Evolutionary conservation across 495 filamentous ascomycete species (phyloP).

Genomic region (Penicillium paxilli): DNA sequence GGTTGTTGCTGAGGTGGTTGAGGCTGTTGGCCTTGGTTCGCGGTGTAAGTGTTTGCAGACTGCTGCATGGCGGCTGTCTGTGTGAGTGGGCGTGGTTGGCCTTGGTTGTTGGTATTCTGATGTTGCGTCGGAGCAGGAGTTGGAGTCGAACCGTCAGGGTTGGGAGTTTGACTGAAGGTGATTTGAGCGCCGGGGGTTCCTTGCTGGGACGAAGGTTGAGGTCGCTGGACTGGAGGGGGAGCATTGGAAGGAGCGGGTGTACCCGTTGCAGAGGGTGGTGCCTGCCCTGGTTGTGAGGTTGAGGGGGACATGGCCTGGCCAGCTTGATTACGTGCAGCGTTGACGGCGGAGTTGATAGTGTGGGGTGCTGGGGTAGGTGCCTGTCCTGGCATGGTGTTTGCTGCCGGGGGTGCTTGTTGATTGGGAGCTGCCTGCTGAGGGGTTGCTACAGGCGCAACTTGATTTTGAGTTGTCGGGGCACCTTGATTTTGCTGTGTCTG

Average conservation of each 20-base stretch:
- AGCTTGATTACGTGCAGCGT: conserved; percentile 50
- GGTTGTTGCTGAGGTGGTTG: conserved; percentile 32
- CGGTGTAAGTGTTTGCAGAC: conserved; percentile 58
- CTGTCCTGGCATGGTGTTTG: conserved; percentile 35
- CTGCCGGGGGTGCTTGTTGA: conserved; percentile 24
- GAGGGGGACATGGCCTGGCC: conserved; percentile 42
- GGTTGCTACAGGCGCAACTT: conserved; percentile 18
- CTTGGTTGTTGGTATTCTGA: conserved; percentile 44
- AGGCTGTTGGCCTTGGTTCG: conserved; percentile 36
- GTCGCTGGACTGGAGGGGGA: conserved; percentile 48
- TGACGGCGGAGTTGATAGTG: conserved; percentile 54
- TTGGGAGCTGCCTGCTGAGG: conserved; percentile 20
- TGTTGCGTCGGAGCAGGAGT: conserved; percentile 43
- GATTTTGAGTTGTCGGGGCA: conserved; percentile 5
- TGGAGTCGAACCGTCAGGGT: conserved; percentile 27
- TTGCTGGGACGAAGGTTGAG: conserved; percentile 38
- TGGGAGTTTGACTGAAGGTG: conserved; percentile 36
- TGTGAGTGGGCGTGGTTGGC: conserved; percentile 57
- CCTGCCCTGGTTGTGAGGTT: conserved; percentile 37
- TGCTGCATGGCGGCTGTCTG: conserved; percentile 63
- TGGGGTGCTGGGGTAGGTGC: conserved; percentile 48
- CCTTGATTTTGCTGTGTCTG: conserved; percentile 22
- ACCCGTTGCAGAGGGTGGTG: conserved; percentile 40
- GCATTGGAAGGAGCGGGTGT: conserved; percentile 39
- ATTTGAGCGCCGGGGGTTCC: conserved; percentile 41